Base-by-base conservation (phyloP, 2,329 filamentous ascomycete species). In the Fusarium sp. region DNA sequence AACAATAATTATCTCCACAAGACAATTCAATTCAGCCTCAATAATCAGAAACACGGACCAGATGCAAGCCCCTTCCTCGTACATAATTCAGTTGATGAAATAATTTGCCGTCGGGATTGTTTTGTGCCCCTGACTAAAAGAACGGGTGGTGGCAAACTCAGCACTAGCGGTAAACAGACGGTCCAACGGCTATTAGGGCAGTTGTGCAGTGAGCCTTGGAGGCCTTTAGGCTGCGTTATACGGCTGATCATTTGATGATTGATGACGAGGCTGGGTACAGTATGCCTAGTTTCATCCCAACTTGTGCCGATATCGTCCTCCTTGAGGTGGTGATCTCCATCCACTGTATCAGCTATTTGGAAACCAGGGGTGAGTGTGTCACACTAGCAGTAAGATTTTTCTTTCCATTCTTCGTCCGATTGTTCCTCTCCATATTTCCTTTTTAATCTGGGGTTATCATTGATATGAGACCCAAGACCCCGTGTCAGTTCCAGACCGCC, bases 111-210 rank as follows among this genome's bases (percentile, higher is more conserved):
- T 47, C 21, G 15, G 28, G 33, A 19, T 42, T 64, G 46, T 38
- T 50, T 38, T 58, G 49, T 76, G 71, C 75, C 76, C 76, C 76
- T 78, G 76, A 78, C 74, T 78, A 74, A 60, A 74, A 32, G 35
- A 60, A 58, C 75, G 74, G 65, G 72, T 75, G 75, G 75, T 77
- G 74, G 74, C 74, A 73, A 75, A 71, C 66, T 75, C 70, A 42
- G 68, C 53, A 59, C 74, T 78, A 78, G 71, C 74, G 73, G 75
- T 50, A 66, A 60, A 67, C 66, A 69, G 61, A 38, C 68, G 47
- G 69, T 63, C 65, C 61, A 78, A 77, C 76, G 74, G 75, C 52
- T 44, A 50, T 75, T 77, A 75, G 71, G 63, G 60, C 58, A 57
- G 37, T 28, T 13, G 23, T n/a, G 6, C 56, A 30, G 40, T 35